Percentiles rank a stretch among this genome's conserved stretches.
These are phyloP conservation scores for Ramicandelaber brevisporus DNA, from an alignment of 192 early-diverging fungal species.

Conservation along the genomic window DNA sequence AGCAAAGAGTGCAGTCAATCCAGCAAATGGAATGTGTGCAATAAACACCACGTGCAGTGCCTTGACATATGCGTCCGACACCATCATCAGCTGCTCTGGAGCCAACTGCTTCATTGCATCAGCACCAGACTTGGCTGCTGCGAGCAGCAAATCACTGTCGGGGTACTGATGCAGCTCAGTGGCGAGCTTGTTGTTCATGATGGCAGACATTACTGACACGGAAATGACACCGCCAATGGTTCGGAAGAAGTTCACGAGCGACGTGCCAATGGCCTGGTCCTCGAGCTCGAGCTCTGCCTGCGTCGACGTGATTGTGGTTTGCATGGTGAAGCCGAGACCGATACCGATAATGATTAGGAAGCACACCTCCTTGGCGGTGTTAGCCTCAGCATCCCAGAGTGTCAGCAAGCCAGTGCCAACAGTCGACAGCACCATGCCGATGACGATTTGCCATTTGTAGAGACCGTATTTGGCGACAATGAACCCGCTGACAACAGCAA, in stretches of 20 bases:
- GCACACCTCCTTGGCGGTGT: slow-evolving; percentile 19
- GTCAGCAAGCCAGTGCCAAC: slow-evolving; percentile 26
- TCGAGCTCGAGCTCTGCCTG: slow-evolving; percentile 13
- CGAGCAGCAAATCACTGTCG: no score
- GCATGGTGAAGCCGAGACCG: slow-evolving; percentile 28
- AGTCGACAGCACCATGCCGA: slow-evolving; percentile 23
- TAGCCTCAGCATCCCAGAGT: slow-evolving; percentile 21
- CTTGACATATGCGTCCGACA: slow-evolving; percentile 24
- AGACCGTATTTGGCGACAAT: slow-evolving; percentile 22
- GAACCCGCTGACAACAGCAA: slow-evolving; percentile 22
- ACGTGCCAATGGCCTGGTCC: slow-evolving; percentile 24
- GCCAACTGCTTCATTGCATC: no score
- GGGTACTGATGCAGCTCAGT: not conserved
- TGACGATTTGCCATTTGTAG: slow-evolving; percentile 16
- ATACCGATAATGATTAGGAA: slow-evolving; percentile 22
- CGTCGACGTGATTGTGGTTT: slow-evolving; percentile 15
- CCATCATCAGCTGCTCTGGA: no score
- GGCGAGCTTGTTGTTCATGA: not conserved
- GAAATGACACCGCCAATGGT: slow-evolving; percentile 27
- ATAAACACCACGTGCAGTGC: slow-evolving; percentile 23
- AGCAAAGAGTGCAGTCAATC: slow-evolving; percentile 19
- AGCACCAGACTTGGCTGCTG: no score
- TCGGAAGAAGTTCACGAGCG: slow-evolving; percentile 20
- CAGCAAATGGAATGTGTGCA: slow-evolving; percentile 23
- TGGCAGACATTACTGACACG: slow-evolving; percentile 11